Evolutionary conservation across 1,284 basidiomycete genomes (phyloP), one percentile per base, ranked within the genome.

Genomic region (Papiliotrema fonsecae): DNA sequence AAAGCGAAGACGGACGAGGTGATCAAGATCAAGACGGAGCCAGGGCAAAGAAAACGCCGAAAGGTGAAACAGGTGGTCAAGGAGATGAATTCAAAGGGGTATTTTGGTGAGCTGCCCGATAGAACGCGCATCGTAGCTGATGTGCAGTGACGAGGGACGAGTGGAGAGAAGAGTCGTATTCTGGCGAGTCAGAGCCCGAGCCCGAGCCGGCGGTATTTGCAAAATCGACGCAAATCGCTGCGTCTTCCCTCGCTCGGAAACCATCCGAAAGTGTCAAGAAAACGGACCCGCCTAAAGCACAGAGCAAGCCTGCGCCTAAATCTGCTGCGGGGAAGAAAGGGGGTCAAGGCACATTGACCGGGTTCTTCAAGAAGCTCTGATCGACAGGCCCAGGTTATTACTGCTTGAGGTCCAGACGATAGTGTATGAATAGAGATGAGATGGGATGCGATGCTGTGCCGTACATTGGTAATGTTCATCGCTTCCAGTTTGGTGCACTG

Each of bases 281-380:
- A 21, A 21, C 41, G 21, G 51, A 30, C 9, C 24, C 36, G 16
- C 24, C 49, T 13, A 42, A 47, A n/a, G 49, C 45, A 13, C 38
- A 45, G 41, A 51, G 35, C 37, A 52, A 56, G 42, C 51, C 35
- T 10, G 41, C 51, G 11, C 16, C 47, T n/a, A 48, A 45, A 22
- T 50, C 57, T 32, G 61, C 57, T 1, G 55, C 47, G 21, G 47
- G 27, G 14, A 55, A 53, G 45, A 54, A 48, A 24, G 51, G 47
- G 32, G 51, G 57, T 6, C 66, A 69, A 51, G 64, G 64, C 45
- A 66, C 64, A 25, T 43, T 69, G 19, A 57, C 60, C 19, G 61
- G 62, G 14, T 69, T 69, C 49, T 69, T 69, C 56, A 63, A 55
- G 51, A 66, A 66, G 57, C 66, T 66, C 55, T 67, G 30, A 40